A percentile compares a stretch with the other conserved stretches of the same genome.
phyloP scores from a whole-genome alignment of 148 eudicot species.

The Selenicereus undatus region DNA sequence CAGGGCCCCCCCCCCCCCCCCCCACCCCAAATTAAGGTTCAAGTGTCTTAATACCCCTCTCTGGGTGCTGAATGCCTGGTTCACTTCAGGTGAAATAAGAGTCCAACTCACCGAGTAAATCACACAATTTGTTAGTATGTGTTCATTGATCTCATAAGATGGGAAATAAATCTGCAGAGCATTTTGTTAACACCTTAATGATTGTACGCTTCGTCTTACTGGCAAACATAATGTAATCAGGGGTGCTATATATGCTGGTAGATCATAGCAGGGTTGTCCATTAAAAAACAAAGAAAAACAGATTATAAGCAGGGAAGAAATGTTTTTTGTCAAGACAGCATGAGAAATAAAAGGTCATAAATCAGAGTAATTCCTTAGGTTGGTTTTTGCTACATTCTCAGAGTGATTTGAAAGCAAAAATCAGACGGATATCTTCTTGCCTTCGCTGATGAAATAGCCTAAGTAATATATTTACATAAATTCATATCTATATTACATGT shows the following conservation, averaged over 20 bases:
- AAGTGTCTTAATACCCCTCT: too few relatives aligned
- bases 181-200: neutral
- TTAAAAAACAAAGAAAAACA: too few relatives aligned
- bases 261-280: neutral
- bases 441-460: neutral
- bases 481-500: slow-evolving; percentile 2
- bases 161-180: neutral
- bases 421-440: neutral
- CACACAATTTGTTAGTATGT: too few relatives aligned
- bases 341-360: neutral
- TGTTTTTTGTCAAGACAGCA: neutral
- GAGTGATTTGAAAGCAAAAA: neutral
- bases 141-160: neutral
- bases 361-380: neutral
- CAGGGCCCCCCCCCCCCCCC: too few relatives aligned
- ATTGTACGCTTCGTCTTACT: neutral
- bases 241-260: neutral
- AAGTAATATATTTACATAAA: neutral
- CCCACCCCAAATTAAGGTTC: too few relatives aligned
- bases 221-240: neutral
- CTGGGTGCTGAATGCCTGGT: too few relatives aligned
- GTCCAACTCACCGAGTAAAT: too few relatives aligned
- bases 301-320: neutral
- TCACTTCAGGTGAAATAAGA: too few relatives aligned
- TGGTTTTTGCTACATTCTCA: neutral